phyloP scores from a whole-genome alignment of 176 grass and related monocot species.

The Triticum monococcum region DNA sequence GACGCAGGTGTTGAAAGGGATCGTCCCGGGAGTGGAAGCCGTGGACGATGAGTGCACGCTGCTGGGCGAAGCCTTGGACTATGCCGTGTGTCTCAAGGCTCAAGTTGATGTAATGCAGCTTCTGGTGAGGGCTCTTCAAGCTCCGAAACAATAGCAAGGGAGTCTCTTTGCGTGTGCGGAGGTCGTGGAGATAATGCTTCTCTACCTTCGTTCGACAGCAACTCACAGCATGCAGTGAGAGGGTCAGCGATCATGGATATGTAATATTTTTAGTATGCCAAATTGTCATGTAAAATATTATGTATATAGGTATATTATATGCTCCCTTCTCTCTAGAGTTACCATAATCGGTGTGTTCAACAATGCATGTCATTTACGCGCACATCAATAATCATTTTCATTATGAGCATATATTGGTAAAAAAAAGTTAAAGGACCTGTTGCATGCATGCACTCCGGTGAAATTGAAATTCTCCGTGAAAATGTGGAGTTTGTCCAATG shows the following conservation, averaged over 20 bases:
- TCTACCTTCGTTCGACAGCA: too few relatives aligned
- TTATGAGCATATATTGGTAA: too few relatives aligned
- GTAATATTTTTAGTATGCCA: neutral
- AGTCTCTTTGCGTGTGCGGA: neutral
- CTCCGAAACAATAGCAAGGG: slow-evolving; percentile 21
- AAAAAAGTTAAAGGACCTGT: too few relatives aligned
- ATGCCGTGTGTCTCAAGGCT: slow-evolving; percentile 57
- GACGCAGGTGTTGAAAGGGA: slow-evolving; percentile 36
- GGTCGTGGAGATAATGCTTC: neutral
- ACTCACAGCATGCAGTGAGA: neutral
- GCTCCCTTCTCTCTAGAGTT: too few relatives aligned
- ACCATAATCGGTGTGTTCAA: too few relatives aligned
- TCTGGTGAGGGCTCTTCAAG: slow-evolving; percentile 51
- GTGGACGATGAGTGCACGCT: slow-evolving; percentile 62
- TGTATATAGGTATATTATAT: neutral
- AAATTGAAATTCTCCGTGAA: too few relatives aligned
- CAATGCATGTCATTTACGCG: too few relatives aligned
- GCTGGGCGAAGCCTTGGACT: slow-evolving; percentile 75
- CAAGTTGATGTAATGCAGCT: slow-evolving; percentile 77
- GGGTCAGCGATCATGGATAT: neutral
- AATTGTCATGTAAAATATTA: neutral
- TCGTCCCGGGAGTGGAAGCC: slow-evolving; percentile 62
- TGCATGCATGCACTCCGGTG: too few relatives aligned
- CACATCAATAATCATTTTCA: too few relatives aligned
- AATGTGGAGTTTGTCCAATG: too few relatives aligned